A percentile compares a stretch with the other conserved stretches of the same genome.
phyloP scores from a whole-genome alignment of 805 yeast genomes.

The Clavispora phyllophila region DNA sequence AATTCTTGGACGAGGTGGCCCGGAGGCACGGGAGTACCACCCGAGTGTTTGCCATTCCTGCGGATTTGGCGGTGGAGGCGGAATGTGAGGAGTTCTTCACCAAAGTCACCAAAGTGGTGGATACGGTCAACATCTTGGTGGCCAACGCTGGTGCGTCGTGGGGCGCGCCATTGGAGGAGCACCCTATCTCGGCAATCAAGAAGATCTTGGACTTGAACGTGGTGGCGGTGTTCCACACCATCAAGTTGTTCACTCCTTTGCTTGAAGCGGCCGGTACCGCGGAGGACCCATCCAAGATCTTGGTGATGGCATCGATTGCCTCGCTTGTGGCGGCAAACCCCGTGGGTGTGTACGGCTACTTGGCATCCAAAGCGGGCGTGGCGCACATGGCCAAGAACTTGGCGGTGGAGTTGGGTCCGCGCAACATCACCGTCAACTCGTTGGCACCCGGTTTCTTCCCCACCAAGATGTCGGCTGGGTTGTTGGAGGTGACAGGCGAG shows the following conservation, averaged over 20 bases:
- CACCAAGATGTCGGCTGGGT: slow-evolving; percentile 66
- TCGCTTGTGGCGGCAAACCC: slow-evolving; percentile 42
- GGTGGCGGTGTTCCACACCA: slow-evolving; percentile 61
- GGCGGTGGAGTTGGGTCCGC: slow-evolving; percentile 62
- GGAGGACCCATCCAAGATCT: slow-evolving; percentile 58
- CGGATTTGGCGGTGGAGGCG: slow-evolving; percentile 48
- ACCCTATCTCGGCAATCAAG: slow-evolving; percentile 56
- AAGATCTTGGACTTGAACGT: slow-evolving; percentile 62
- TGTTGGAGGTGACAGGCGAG: slow-evolving; percentile 49
- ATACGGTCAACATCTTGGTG: slow-evolving; percentile 54
- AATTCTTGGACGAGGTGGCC: slow-evolving; percentile 32
- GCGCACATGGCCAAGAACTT: slow-evolving; percentile 60
- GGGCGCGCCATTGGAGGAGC: slow-evolving; percentile 62
- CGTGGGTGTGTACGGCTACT: slow-evolving; percentile 64
- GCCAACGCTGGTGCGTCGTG: slow-evolving; percentile 81
- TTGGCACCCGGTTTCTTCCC: slow-evolving; percentile 79
- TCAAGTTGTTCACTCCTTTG: slow-evolving; percentile 58
- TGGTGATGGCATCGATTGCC: slow-evolving; percentile 65
- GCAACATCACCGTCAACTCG: slow-evolving; percentile 62
- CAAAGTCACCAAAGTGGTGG: slow-evolving; percentile 35
- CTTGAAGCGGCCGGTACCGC: slow-evolving; percentile 46
- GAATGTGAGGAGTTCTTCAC: slow-evolving; percentile 44
- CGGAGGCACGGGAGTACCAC: slow-evolving; percentile 27
- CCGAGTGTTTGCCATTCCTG: slow-evolving; percentile 43
- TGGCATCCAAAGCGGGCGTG: slow-evolving; percentile 72